Evolutionary conservation across 2,329 filamentous ascomycete species (phyloP).

Genomic region (Tolypocladium cylindrosporum): DNA sequence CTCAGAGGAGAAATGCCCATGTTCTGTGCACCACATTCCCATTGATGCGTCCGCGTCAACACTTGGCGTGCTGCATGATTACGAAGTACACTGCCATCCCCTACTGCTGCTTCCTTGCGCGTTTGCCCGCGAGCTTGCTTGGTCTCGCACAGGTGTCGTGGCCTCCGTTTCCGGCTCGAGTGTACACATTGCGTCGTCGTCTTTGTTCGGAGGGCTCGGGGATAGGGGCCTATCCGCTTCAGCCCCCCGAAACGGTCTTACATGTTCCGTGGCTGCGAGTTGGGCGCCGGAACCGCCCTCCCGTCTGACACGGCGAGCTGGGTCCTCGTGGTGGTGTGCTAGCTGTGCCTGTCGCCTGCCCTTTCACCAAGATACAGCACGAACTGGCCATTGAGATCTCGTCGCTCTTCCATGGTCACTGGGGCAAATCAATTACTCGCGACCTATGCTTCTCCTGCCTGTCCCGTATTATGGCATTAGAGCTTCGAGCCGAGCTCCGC

Average conservation of each 20-base stretch:
- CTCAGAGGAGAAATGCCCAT: not conserved
- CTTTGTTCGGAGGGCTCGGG: not conserved
- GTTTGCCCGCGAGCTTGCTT: not conserved
- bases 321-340: not conserved
- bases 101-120: not conserved
- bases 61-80: not conserved
- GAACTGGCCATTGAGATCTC: not conserved
- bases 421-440: not conserved
- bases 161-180: not conserved
- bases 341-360: not conserved
- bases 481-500: not conserved
- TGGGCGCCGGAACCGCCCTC: not conserved
- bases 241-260: not conserved
- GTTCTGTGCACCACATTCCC: not conserved
- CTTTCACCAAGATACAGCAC: not conserved
- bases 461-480: not conserved
- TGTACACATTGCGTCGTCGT: not conserved
- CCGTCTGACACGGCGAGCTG: not conserved
- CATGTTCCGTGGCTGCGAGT: not conserved
- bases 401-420: not conserved
- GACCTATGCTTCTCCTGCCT: not conserved
- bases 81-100: not conserved
- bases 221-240: not conserved
- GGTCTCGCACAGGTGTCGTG: not conserved
- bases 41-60: not conserved